Conservation (phyloP, 192 early-diverging fungal species). For the Coemansia sp. region DNA sequence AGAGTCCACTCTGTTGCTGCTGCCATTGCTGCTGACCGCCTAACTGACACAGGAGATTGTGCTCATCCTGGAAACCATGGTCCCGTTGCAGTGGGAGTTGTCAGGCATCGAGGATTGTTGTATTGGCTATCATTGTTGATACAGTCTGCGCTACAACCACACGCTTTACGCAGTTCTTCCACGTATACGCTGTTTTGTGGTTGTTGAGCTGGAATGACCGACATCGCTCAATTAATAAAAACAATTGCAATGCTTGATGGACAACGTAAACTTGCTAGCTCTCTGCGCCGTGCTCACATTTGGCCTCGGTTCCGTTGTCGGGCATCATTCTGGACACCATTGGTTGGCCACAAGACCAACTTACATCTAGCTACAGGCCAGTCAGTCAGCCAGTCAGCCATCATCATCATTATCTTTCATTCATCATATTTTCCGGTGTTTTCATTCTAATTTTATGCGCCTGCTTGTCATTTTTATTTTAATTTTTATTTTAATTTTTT, state of each 20-base stretch:
- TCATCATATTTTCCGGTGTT: not conserved
- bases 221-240: not conserved
- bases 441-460: not conserved
- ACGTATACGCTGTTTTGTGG: constrained; percentile 39
- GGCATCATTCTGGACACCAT: constrained; percentile 56
- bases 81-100: constrained; percentile 59
- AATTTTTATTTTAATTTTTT: not conserved
- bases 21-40: constrained; percentile 53
- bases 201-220: constrained; percentile 43
- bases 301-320: constrained; percentile 57
- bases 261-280: constrained; percentile 58
- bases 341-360: constrained; percentile 40
- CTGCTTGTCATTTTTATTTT: not conserved
- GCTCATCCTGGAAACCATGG: constrained; percentile 50
- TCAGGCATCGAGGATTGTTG: constrained; percentile 44
- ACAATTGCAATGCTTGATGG: constrained; percentile 23
- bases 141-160: constrained; percentile 46
- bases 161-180: constrained; percentile 64
- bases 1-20: constrained; percentile 28
- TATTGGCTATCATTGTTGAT: constrained; percentile 38
- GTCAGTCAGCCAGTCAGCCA: not conserved
- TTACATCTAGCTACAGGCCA: constrained; percentile 18
- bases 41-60: constrained; percentile 58
- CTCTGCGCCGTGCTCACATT: constrained; percentile 64
- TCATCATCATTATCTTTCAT: no score